Conservation (phyloP, 106 monocot species). For the Apostasia shenzhenica region DNA sequence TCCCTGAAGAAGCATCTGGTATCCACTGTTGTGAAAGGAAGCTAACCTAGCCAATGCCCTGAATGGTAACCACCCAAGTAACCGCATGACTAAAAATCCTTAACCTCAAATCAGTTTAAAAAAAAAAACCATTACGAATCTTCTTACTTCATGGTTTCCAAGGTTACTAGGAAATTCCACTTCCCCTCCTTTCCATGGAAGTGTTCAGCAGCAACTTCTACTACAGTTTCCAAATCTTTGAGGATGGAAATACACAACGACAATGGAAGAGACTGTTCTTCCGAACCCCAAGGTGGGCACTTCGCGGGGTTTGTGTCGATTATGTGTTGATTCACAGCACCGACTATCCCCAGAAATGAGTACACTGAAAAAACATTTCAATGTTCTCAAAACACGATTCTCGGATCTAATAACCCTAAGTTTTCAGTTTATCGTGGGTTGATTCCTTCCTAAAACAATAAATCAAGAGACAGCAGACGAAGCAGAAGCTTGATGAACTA, state of each 20-base stretch:
- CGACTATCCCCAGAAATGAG: slow-evolving; percentile 69
- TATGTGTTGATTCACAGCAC: slow-evolving; percentile 77
- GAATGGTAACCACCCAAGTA: slow-evolving; percentile 1
- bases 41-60: slow-evolving; percentile 77
- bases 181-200: slow-evolving; percentile 77
- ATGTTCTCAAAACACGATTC: slow-evolving; percentile 3
- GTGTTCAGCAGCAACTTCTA: slow-evolving; percentile 78
- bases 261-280: slow-evolving; percentile 51
- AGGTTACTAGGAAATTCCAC: slow-evolving; percentile 69
- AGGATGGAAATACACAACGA: slow-evolving; percentile 54
- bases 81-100: not conserved
- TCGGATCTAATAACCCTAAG: not conserved
- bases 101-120: slow-evolving; percentile 5
- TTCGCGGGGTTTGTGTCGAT: slow-evolving; percentile 45
- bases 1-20: slow-evolving; percentile 87
- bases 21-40: slow-evolving; percentile 70
- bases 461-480: not conserved
- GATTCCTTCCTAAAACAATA: not conserved
- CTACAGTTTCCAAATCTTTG: slow-evolving; percentile 81
- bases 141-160: slow-evolving; percentile 70
- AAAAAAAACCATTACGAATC: not conserved
- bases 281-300: slow-evolving; percentile 1
- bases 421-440: not conserved
- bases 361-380: slow-evolving; percentile 46
- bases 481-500: not conserved